Evolutionary conservation across 805 yeast genomes (phyloP).

Genomic region (Sporopachydermia quercuum): DNA sequence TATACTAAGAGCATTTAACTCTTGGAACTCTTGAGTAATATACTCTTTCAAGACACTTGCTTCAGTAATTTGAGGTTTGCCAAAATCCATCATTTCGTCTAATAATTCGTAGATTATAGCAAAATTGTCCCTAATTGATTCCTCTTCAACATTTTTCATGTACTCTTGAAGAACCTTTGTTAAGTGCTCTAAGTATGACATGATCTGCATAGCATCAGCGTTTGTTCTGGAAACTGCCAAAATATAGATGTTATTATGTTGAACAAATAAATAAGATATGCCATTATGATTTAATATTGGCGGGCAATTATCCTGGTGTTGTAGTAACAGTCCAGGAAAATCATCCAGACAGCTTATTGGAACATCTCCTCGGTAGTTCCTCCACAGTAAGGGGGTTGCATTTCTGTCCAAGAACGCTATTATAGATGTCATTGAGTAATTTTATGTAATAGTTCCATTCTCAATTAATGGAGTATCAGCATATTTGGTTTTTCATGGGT

Average conservation of each 20-base stretch:
- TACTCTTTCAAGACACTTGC: constrained; percentile 65
- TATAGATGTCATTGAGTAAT: constrained; percentile 44
- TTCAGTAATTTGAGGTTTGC: constrained; percentile 76
- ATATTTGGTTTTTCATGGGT: no score
- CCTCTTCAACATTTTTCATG: constrained; percentile 35
- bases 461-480: no score
- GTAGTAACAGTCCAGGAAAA: constrained; percentile 40
- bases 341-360: constrained; percentile 41
- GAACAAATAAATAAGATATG: constrained; percentile 37
- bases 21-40: constrained; percentile 40
- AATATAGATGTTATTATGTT: constrained; percentile 31
- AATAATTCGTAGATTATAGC: constrained; percentile 66
- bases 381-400: constrained; percentile 50
- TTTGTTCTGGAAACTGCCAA: constrained; percentile 18
- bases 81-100: constrained; percentile 84
- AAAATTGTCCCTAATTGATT: constrained; percentile 54
- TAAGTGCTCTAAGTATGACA: constrained; percentile 39
- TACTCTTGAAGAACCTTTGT: constrained; percentile 30
- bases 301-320: constrained; percentile 26
- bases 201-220: constrained; percentile 38
- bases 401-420: constrained; percentile 53
- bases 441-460: no score
- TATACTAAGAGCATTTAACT: constrained; percentile 27
- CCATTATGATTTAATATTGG: constrained; percentile 37
- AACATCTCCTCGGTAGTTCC: constrained; percentile 62